These are phyloP conservation scores for Leccinum variicolor DNA, from an alignment of 768 basidiomycete species.

Conservation along the genomic window DNA sequence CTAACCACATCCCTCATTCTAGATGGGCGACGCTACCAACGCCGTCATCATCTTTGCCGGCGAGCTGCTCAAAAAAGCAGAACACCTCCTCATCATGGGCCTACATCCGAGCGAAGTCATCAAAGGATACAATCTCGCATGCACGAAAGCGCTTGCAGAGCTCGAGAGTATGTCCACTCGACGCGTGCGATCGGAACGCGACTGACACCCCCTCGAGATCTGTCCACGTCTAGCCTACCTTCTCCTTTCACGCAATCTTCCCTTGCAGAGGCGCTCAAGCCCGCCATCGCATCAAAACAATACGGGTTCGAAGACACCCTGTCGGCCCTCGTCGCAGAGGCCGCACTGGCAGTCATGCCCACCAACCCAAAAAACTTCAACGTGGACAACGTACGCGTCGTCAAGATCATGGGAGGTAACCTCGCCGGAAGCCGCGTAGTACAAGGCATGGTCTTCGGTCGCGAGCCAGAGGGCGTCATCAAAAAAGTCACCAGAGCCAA, in stretches of 20 bases:
- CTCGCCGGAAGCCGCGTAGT: constrained; percentile 85
- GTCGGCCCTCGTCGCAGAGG: constrained; percentile 84
- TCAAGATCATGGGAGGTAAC: constrained; percentile 97
- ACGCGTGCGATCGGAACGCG: constrained; percentile 5
- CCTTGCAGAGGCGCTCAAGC: constrained; percentile 75
- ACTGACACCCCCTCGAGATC: constrained; percentile 41
- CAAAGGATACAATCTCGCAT: constrained; percentile 92
- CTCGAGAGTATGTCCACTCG: constrained; percentile 71
- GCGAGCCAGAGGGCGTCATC: constrained; percentile 88
- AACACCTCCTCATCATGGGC: constrained; percentile 91
- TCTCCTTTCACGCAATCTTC: constrained; percentile 66
- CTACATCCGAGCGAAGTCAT: constrained; percentile 96
- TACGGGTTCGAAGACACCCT: constrained; percentile 90
- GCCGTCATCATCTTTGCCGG: constrained; percentile 93
- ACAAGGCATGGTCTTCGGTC: constrained; percentile 96
- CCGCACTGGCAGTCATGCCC: constrained; percentile 90
- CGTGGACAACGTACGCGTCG: constrained; percentile 96
- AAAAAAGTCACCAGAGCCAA: constrained; percentile 85
- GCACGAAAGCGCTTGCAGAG: constrained; percentile 77
- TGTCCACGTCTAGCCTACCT: constrained; percentile 67
- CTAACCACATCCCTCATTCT: constrained; percentile 1
- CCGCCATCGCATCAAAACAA: constrained; percentile 95
- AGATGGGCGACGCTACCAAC: constrained; percentile 99
- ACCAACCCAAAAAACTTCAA: constrained; percentile 88
- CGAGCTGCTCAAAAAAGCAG: constrained; percentile 91